A percentile compares a stretch with the other conserved stretches of the same genome.
Evolutionary conservation across 345 rosid genomes (phyloP).

Genomic region (Gossypium herbaceum): DNA sequence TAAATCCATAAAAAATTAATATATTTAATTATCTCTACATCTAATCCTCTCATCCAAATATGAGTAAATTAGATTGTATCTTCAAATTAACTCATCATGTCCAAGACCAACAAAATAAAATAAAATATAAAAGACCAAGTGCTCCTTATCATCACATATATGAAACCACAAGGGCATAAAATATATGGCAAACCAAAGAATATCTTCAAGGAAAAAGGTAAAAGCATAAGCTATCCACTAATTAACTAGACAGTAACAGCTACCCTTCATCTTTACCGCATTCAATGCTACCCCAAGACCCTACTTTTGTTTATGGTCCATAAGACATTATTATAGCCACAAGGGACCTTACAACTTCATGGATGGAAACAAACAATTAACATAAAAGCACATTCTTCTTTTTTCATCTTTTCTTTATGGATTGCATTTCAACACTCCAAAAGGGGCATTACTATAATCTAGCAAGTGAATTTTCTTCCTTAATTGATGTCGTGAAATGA

Average conservation of each 20-base stretch:
- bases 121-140: constrained; percentile 18
- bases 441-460: constrained; percentile 35
- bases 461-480: constrained; percentile 28
- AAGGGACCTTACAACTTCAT: constrained; percentile 23
- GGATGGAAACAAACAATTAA: constrained; percentile 20
- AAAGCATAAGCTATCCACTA: constrained; percentile 12
- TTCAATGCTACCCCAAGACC: constrained; percentile 19
- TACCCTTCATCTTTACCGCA: constrained; percentile 8
- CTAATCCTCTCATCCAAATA: too few relatives aligned
- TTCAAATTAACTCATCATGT: too few relatives aligned
- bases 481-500: constrained; percentile 52
- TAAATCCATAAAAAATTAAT: too few relatives aligned
- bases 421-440: neutral
- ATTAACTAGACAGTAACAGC: constrained; percentile 16
- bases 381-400: constrained; percentile 27
- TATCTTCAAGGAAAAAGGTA: constrained; percentile 6
- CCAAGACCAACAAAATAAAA: too few relatives aligned
- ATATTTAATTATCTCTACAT: too few relatives aligned
- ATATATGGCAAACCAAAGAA: constrained; percentile 11
- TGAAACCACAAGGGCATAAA: constrained; percentile 31
- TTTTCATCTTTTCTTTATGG: constrained; percentile 5
- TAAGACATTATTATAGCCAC: constrained; percentile 30
- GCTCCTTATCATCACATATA: constrained; percentile 24
- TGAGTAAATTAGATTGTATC: too few relatives aligned
- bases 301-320: constrained; percentile 18